phyloP scores from a whole-genome alignment of 495 filamentous ascomycete genomes.

The Penicillium chermesinum region DNA sequence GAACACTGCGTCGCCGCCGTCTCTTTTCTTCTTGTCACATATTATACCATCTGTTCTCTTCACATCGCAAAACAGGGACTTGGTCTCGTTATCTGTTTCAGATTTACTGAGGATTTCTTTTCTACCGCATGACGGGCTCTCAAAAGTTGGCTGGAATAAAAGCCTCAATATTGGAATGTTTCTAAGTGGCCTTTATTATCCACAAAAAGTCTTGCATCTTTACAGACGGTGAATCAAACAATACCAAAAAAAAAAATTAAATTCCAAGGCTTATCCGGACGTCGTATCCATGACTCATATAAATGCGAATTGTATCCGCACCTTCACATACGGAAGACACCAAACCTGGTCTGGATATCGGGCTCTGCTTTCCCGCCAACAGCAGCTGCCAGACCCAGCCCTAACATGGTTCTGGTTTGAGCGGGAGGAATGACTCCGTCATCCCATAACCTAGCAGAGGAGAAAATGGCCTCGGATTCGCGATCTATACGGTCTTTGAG shows the following conservation, averaged over 20 bases:
- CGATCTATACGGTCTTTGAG: conserved; percentile 80
- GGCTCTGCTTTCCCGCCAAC: conserved; percentile 58
- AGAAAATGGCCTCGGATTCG: conserved; percentile 86
- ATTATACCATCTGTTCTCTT: conserved; percentile 16
- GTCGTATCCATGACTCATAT: conserved; percentile 4
- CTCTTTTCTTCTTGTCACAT: conserved; percentile 14
- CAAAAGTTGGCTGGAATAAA: conserved; percentile 5
- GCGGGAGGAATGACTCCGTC: conserved; percentile 89
- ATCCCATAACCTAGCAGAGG: conserved; percentile 88
- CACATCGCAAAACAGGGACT: conserved; percentile 1
- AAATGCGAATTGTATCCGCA: neutral
- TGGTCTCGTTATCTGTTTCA: neutral
- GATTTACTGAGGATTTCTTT: conserved; percentile 4
- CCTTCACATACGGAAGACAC: conserved; percentile 88
- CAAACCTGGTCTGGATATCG: conserved; percentile 70
- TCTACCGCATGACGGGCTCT: neutral
- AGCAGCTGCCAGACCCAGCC: conserved; percentile 74
- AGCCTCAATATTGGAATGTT: neutral
- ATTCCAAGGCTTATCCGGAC: neutral
- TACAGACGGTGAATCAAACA: too few species aligned
- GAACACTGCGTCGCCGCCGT: conserved; percentile 19
- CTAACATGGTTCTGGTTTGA: conserved; percentile 80
- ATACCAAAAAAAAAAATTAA: neutral
- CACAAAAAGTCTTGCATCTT: too few species aligned
- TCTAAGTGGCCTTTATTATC: too few species aligned